Evolutionary conservation across 2,329 filamentous ascomycete species (phyloP).

Genomic region (Pseudogymnoascus sp.): DNA sequence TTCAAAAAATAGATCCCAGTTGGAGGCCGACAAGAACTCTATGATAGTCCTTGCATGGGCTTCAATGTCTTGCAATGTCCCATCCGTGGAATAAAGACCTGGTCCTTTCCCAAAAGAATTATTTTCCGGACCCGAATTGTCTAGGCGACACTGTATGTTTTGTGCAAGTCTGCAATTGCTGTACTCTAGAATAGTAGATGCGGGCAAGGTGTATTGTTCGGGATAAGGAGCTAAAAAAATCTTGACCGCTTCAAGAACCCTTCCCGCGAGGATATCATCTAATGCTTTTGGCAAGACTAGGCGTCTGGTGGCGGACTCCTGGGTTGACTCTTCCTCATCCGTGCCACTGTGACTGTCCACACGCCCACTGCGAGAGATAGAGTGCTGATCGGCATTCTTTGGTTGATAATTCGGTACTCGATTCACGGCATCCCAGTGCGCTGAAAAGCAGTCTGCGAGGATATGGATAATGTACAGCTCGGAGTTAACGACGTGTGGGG

Average conservation of each 20-base stretch:
- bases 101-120: conserved; percentile 29
- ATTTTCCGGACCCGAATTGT: conserved; percentile 31
- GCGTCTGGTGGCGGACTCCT: not conserved
- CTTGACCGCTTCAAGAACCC: conserved; percentile 50
- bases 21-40: conserved; percentile 59
- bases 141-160: conserved; percentile 19
- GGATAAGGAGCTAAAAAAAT: conserved; percentile 52
- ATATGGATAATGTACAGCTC: conserved; percentile 59
- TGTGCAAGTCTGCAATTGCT: conserved; percentile 17
- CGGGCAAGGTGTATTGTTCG: conserved; percentile 50
- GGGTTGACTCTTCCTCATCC: not conserved
- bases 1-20: conserved; percentile 54
- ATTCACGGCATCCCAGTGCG: conserved; percentile 49
- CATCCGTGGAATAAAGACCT: conserved; percentile 24
- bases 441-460: conserved; percentile 58
- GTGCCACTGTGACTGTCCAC: not conserved
- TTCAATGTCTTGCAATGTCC: conserved; percentile 41
- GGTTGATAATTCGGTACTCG: conserved; percentile 15
- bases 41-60: conserved; percentile 49
- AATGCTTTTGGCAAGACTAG: conserved; percentile 31
- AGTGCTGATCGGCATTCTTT: conserved; percentile 17
- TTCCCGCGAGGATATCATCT: conserved; percentile 45
- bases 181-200: conserved; percentile 52
- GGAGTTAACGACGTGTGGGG: conserved; percentile 54
- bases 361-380: not conserved